phyloP scores from a whole-genome alignment of 305 asterid genomes.

The Fraxinus albicans region DNA sequence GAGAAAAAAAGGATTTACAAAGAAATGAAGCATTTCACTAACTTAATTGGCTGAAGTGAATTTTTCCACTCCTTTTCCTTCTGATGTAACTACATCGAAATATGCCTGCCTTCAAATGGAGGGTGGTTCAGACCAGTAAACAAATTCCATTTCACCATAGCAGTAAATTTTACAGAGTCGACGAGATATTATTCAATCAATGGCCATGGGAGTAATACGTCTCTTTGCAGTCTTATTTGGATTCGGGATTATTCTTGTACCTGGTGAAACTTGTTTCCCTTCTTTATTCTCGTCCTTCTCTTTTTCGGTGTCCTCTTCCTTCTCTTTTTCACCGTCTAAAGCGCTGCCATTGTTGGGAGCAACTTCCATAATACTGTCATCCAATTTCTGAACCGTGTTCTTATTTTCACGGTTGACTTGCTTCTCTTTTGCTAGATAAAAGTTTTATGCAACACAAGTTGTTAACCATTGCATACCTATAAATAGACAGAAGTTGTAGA shows the following conservation, averaged over 20 bases:
- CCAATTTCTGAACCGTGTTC: slow-evolving; percentile 25
- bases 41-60: neutral
- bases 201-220: slow-evolving; percentile 82
- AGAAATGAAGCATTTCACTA: neutral
- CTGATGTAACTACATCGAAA: neutral
- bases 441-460: slow-evolving; percentile 16
- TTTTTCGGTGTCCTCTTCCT: slow-evolving; percentile 25
- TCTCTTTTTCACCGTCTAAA: slow-evolving; percentile 30
- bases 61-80: neutral
- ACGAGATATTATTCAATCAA: slow-evolving; percentile 38
- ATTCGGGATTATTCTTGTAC: slow-evolving; percentile 31
- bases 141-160: neutral
- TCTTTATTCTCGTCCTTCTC: slow-evolving; percentile 37
- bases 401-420: slow-evolving; percentile 29
- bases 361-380: slow-evolving; percentile 4
- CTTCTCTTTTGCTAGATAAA: slow-evolving; percentile 38
- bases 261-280: slow-evolving; percentile 35
- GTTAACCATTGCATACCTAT: neutral
- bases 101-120: neutral
- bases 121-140: neutral
- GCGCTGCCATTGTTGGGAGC: slow-evolving; percentile 9
- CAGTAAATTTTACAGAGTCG: neutral
- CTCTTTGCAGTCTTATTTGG: slow-evolving; percentile 57
- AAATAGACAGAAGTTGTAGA: neutral
- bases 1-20: neutral